phyloP scores from a whole-genome alignment of 1,284 basidiomycete species.

The Abortiporus biennis region DNA sequence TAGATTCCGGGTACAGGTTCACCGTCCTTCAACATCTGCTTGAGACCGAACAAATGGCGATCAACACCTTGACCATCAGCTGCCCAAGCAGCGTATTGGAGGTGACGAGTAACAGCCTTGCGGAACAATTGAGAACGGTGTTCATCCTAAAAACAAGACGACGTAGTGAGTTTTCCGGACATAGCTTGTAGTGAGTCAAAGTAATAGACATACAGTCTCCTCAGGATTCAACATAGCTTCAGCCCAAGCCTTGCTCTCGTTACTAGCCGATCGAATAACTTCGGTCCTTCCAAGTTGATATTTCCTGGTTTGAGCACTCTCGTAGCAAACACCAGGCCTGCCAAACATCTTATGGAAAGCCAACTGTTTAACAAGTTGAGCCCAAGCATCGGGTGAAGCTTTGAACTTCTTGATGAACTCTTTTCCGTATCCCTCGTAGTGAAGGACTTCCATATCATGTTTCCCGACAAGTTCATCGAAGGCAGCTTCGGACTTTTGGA shows the following conservation, averaged over 20 bases:
- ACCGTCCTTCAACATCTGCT: constrained; percentile 73
- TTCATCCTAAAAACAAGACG: constrained; percentile 37
- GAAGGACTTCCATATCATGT: constrained; percentile 83
- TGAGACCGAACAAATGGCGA: constrained; percentile 91
- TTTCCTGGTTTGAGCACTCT: constrained; percentile 92
- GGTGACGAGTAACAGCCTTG: constrained; percentile 76
- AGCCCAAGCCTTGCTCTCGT: constrained; percentile 82
- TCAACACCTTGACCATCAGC: constrained; percentile 95
- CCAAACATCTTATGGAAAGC: constrained; percentile 87
- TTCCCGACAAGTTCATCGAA: constrained; percentile 75
- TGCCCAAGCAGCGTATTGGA: constrained; percentile 86
- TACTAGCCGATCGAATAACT: constrained; percentile 84
- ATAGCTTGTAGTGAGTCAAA: too few species aligned
- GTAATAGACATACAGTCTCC: constrained; percentile 38
- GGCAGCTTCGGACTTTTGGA: constrained; percentile 50
- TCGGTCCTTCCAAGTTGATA: constrained; percentile 92
- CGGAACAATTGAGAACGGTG: constrained; percentile 71
- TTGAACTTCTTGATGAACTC: constrained; percentile 84
- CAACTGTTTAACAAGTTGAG: constrained; percentile 92
- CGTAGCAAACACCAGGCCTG: constrained; percentile 84
- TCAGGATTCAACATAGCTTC: constrained; percentile 79
- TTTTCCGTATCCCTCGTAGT: constrained; percentile 93
- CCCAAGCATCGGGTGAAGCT: constrained; percentile 92
- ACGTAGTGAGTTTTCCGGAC: not conserved
- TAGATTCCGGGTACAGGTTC: constrained; percentile 80